phyloP scores from a whole-genome alignment of 2,329 filamentous ascomycete species.

The Cercospora brassicicola region DNA sequence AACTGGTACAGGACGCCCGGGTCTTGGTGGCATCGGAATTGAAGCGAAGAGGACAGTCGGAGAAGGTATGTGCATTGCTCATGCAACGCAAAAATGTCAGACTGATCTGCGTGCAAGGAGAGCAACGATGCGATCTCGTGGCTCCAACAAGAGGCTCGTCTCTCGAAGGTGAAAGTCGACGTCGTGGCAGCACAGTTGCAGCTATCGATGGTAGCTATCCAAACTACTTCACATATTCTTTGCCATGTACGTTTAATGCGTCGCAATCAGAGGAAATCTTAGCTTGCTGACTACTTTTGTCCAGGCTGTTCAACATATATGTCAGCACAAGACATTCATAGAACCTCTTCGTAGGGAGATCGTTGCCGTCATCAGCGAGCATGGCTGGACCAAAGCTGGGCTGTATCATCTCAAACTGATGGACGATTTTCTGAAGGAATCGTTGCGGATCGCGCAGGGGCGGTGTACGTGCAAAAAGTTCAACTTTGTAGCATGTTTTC shows the following conservation, averaged over 20 bases:
- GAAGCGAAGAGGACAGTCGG: background rate
- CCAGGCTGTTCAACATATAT: conserved; percentile 29
- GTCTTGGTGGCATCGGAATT: background rate
- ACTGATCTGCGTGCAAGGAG: background rate
- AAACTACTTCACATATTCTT: conserved; percentile 45
- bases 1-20: conserved; percentile 36
- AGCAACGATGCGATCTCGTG: conserved; percentile 12
- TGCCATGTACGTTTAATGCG: background rate
- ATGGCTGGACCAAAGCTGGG: conserved; percentile 35
- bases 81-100: background rate
- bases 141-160: background rate
- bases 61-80: background rate
- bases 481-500: background rate
- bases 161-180: background rate
- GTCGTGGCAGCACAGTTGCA: background rate
- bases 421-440: conserved; percentile 36
- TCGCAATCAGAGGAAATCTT: background rate
- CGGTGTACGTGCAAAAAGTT: background rate
- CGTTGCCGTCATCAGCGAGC: conserved; percentile 25
- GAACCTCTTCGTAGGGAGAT: conserved; percentile 34
- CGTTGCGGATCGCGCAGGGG: background rate
- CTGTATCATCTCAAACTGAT: conserved; percentile 36
- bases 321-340: conserved; percentile 29
- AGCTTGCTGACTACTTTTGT: too few species aligned
- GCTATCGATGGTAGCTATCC: conserved; percentile 25